Evolutionary conservation across 2,329 filamentous ascomycete species (phyloP).

Genomic region (Ophiostoma sp.): DNA sequence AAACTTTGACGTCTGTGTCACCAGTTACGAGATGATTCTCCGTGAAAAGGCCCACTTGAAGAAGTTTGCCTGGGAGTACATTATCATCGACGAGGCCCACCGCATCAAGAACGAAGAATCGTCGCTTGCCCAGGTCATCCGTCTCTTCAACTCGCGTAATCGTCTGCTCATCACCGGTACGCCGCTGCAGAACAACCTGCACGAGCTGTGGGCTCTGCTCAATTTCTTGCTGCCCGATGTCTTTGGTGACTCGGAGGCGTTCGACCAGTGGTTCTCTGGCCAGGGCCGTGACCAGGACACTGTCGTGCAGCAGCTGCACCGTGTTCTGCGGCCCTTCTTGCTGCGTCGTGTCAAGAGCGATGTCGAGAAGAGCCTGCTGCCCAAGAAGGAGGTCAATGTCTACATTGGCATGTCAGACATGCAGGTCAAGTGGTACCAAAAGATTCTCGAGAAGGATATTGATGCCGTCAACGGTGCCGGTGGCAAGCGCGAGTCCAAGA

Average conservation of each 20-base stretch:
- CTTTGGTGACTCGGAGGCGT: conserved; percentile 93
- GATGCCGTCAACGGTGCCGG: conserved; percentile 96
- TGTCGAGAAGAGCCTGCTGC: conserved; percentile 94
- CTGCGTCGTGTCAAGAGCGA: conserved; percentile 95
- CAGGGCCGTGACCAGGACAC: conserved; percentile 90
- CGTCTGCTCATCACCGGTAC: conserved; percentile 94
- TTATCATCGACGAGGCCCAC: conserved; percentile 97
- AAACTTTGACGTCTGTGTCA: conserved; percentile 97
- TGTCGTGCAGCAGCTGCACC: conserved; percentile 93
- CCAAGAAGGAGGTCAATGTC: conserved; percentile 95
- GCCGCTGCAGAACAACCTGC: conserved; percentile 94
- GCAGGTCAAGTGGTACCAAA: conserved; percentile 99
- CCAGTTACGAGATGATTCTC: conserved; percentile 98
- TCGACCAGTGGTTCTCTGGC: conserved; percentile 96
- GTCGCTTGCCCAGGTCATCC: conserved; percentile 92
- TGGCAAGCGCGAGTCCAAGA: conserved; percentile 97
- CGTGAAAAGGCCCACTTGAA: conserved; percentile 92
- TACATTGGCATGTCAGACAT: conserved; percentile 99
- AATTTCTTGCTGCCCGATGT: conserved; percentile 98
- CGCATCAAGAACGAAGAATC: conserved; percentile 99
- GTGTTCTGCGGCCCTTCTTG: conserved; percentile 88
- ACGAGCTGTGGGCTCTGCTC: conserved; percentile 95
- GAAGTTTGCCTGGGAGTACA: conserved; percentile 99
- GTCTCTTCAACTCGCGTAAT: conserved; percentile 93
- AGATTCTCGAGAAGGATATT: conserved; percentile 98